phyloP scores from a whole-genome alignment of 768 basidiomycete genomes.

The Agaricus bisporus region DNA sequence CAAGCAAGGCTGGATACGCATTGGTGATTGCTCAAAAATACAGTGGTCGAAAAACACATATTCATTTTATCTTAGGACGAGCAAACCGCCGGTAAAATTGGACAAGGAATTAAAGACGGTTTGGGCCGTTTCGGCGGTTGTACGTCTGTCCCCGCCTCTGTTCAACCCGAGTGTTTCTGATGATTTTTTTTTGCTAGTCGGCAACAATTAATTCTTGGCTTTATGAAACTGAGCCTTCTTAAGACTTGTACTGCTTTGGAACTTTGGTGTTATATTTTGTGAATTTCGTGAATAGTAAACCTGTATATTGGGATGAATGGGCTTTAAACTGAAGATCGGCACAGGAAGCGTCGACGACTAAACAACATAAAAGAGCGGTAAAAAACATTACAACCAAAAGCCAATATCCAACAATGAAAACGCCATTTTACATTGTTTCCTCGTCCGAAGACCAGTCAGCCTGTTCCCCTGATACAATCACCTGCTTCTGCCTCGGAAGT shows the following conservation, averaged over 20 bases:
- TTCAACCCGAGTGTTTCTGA: neutral
- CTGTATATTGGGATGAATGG: neutral
- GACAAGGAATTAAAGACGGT: slow-evolving; percentile 28
- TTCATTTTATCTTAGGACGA: slow-evolving; percentile 23
- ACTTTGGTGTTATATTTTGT: neutral
- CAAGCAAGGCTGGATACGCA: slow-evolving; percentile 10
- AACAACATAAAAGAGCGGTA: too few species aligned
- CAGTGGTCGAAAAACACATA: neutral
- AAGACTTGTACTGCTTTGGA: too few species aligned
- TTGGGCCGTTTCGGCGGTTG: slow-evolving; percentile 30
- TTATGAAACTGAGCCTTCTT: too few species aligned
- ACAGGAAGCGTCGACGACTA: too few species aligned
- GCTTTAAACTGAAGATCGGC: neutral
- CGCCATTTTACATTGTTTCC: neutral
- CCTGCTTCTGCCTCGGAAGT: slow-evolving; percentile 46
- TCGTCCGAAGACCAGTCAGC: neutral
- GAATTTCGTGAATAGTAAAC: neutral
- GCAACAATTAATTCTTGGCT: neutral
- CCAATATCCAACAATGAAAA: too few species aligned
- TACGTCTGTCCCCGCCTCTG: slow-evolving; percentile 11
- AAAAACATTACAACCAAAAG: too few species aligned
- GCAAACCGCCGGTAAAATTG: slow-evolving; percentile 30
- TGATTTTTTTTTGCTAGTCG: neutral
- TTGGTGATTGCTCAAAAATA: neutral
- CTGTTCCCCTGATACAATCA: slow-evolving; percentile 27